A percentile compares a stretch with the other conserved stretches of the same genome.
These are phyloP conservation scores for Nevesoporus exiguus DNA, from an alignment of 768 basidiomycete genomes.

Conservation along the genomic window DNA sequence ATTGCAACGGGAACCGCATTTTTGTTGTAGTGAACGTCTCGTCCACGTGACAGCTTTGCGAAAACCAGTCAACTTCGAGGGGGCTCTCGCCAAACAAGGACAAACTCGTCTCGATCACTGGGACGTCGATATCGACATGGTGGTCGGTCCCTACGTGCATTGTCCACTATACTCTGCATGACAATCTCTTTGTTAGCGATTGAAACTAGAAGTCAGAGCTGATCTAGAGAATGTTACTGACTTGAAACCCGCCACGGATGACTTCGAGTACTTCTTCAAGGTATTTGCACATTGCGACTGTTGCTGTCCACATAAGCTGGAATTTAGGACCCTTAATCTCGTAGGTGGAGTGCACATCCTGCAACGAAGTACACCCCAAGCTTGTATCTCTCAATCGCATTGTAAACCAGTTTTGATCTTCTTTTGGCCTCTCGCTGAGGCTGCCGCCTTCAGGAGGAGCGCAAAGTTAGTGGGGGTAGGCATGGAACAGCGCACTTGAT, in stretches of 20 bases:
- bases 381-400: slow-evolving; percentile 65
- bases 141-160: slow-evolving; percentile 39
- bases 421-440: slow-evolving; percentile 1
- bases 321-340: neutral
- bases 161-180: neutral
- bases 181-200: slow-evolving; percentile 36
- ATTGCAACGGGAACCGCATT: slow-evolving; percentile 22
- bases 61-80: neutral
- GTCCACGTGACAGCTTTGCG: too few species aligned
- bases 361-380: slow-evolving; percentile 74
- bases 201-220: slow-evolving; percentile 70
- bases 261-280: slow-evolving; percentile 81
- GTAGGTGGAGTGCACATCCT: slow-evolving; percentile 77
- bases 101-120: slow-evolving; percentile 17
- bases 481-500: slow-evolving; percentile 73
- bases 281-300: slow-evolving; percentile 33
- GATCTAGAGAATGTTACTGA: slow-evolving; percentile 77
- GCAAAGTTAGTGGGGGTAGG: slow-evolving; percentile 62
- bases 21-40: neutral
- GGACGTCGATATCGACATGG: slow-evolving; percentile 36
- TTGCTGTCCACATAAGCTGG: neutral
- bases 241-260: slow-evolving; percentile 57
- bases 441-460: slow-evolving; percentile 51
- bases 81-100: slow-evolving; percentile 21
- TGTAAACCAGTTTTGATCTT: slow-evolving; percentile 35